Evolutionary conservation across 257 asterid species (phyloP).

Genomic region (Solanum corneliomulleri): DNA sequence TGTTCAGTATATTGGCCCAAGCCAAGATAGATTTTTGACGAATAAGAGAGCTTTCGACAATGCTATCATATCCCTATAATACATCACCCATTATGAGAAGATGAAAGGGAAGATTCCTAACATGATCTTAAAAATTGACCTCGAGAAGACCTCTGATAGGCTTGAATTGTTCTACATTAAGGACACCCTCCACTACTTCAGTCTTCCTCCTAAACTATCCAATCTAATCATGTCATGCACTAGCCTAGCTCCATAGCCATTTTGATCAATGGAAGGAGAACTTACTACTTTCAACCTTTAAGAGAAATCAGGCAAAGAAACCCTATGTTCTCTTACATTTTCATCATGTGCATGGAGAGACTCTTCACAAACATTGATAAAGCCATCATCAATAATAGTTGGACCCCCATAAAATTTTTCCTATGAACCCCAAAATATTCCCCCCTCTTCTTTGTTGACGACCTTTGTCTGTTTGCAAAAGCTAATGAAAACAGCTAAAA

Average conservation of each 20-base stretch:
- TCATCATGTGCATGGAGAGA: background rate
- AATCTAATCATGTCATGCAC: background rate
- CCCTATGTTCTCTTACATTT: background rate
- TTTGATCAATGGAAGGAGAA: background rate
- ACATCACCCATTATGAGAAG: background rate
- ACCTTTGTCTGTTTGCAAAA: background rate
- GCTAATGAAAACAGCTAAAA: background rate
- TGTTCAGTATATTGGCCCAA: background rate
- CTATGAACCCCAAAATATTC: background rate
- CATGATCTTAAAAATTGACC: background rate
- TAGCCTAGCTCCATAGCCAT: background rate
- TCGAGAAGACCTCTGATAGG: no score
- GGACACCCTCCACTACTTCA: no score
- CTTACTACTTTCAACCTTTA: background rate
- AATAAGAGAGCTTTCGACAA: no score
- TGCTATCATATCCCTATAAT: no score
- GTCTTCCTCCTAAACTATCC: background rate
- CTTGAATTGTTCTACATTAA: background rate
- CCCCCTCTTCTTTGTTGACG: background rate
- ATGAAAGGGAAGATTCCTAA: background rate
- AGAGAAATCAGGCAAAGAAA: no score
- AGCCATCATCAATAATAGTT: background rate
- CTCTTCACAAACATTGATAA: no score
- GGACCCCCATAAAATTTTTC: background rate
- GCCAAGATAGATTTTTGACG: background rate